Evolutionary conservation across 352 stramenopile genomes (phyloP).

Genomic region (Globisporangium radiosum): DNA sequence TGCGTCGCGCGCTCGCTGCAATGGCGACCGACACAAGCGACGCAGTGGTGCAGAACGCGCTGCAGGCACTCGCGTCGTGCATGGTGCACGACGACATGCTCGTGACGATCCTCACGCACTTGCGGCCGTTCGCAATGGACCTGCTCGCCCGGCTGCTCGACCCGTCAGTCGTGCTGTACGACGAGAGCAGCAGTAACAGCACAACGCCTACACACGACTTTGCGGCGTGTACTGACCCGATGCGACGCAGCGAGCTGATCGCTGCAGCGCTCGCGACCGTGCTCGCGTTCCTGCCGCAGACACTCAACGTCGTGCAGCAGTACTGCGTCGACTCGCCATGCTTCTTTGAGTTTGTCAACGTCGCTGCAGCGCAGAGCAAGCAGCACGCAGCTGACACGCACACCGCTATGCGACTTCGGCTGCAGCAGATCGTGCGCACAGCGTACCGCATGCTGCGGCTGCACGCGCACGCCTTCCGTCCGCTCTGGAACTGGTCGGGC

Average conservation of each 20-base stretch:
- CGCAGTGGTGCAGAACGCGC: constrained; percentile 18
- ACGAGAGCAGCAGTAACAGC: constrained; percentile 11
- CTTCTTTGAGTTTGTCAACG: constrained; percentile 70
- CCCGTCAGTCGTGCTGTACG: constrained; percentile 36
- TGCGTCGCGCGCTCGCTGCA: constrained; percentile 20
- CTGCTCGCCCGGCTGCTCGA: constrained; percentile 60
- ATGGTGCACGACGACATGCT: constrained; percentile 44
- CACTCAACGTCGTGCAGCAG: constrained; percentile 49
- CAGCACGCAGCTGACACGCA: constrained; percentile 10
- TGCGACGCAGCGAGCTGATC: constrained; percentile 46
- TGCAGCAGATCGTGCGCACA: constrained; percentile 52
- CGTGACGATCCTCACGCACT: constrained; percentile 37
- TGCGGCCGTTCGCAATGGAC: constrained; percentile 70
- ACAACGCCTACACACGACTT: constrained; percentile 2
- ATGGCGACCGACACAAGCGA: constrained; percentile 11
- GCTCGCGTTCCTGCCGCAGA: constrained; percentile 45
- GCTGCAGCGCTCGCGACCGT: constrained; percentile 47
- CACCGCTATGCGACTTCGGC: constrained; percentile 20
- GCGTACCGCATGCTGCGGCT: constrained; percentile 48
- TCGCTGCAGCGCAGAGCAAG: constrained; percentile 31
- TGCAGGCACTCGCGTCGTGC: constrained; percentile 53
- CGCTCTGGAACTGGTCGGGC: constrained; percentile 76
- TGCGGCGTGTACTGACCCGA: constrained; percentile 35
- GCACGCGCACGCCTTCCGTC: constrained; percentile 41
- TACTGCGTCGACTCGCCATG: constrained; percentile 58